These are phyloP conservation scores for Talaromyces sp. DNA, from an alignment of 2,329 filamentous ascomycete genomes.

Conservation along the genomic window DNA sequence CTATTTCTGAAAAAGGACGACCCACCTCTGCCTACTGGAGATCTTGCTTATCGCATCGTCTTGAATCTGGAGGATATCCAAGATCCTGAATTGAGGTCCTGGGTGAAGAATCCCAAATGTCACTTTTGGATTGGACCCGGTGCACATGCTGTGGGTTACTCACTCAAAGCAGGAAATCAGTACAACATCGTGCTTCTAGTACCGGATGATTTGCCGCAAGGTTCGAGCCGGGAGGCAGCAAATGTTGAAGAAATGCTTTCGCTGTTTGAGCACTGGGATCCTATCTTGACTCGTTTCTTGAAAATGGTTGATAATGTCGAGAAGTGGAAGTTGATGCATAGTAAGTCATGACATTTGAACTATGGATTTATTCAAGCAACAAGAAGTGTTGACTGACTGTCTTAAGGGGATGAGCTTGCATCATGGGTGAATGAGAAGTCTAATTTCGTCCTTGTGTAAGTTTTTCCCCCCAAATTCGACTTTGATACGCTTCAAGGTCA, in stretches of 20 bases:
- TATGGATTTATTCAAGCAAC: neutral
- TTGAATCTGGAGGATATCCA: neutral
- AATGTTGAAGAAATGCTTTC: neutral
- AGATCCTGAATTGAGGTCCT: neutral
- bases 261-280: neutral
- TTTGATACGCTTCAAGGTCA: neutral
- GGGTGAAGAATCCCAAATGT: neutral
- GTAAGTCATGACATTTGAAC: neutral
- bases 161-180: neutral
- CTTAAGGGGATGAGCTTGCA: neutral
- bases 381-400: neutral
- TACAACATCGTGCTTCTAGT: constrained; percentile 1
- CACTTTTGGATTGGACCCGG: neutral
- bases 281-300: neutral
- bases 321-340: neutral
- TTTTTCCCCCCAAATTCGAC: neutral
- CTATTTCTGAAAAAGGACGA: neutral
- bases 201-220: neutral
- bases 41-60: neutral
- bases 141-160: neutral
- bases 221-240: neutral
- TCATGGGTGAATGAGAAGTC: neutral
- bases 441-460: neutral
- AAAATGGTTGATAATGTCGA: neutral
- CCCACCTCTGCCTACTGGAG: neutral